A percentile compares a stretch with the other conserved stretches of the same genome.
Evolutionary conservation across 306 rosid genomes (phyloP).

Genomic region (Geum urbanum): DNA sequence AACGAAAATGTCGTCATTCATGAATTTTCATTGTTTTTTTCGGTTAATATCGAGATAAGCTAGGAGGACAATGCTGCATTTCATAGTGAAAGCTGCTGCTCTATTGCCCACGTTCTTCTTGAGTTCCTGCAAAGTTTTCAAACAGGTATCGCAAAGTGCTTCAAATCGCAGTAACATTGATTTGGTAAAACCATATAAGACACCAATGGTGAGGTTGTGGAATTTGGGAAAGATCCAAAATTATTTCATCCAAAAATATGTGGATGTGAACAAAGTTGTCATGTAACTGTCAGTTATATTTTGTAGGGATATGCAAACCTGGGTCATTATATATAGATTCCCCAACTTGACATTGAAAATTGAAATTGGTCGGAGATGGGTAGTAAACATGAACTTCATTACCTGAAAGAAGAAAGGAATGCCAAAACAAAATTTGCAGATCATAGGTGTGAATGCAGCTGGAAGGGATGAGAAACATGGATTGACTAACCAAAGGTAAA

Average conservation of each 20-base stretch:
- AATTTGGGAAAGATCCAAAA: not conserved
- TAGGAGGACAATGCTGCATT: not conserved
- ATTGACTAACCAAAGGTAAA: not conserved
- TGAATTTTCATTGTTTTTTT: too few species aligned
- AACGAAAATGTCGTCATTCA: too few species aligned
- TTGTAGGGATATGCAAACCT: conserved; percentile 3
- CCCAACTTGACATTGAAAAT: not conserved
- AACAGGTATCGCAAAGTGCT: not conserved
- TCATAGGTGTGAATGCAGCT: not conserved
- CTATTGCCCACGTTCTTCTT: not conserved
- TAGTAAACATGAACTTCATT: not conserved
- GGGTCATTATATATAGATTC: not conserved
- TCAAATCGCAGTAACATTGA: not conserved
- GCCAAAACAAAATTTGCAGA: not conserved
- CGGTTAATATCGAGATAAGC: too few species aligned
- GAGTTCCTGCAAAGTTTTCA: not conserved
- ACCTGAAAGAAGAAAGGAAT: not conserved
- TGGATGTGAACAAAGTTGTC: not conserved
- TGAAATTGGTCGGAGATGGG: not conserved
- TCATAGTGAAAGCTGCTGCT: not conserved
- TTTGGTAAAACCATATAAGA: not conserved
- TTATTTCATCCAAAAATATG: not conserved
- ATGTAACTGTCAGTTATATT: not conserved
- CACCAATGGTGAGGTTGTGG: not conserved
- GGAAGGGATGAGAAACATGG: not conserved